Evolutionary conservation across 2,329 filamentous ascomycete species (phyloP).

Genomic region (Alternaria arbusti): DNA sequence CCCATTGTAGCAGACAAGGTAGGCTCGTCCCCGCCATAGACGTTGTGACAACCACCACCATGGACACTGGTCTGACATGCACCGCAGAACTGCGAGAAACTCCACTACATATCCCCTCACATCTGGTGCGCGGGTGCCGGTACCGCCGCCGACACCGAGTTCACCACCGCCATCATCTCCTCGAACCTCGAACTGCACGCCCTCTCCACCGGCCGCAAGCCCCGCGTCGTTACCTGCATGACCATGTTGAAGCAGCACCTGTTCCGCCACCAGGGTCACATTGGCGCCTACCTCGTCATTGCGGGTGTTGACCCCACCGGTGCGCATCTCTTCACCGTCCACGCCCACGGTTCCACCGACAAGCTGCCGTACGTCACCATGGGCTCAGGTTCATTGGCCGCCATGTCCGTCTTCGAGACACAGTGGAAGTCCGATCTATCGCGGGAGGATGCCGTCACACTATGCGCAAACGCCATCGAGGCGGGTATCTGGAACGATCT

Average conservation of each 20-base stretch:
- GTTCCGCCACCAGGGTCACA: conserved; percentile 97
- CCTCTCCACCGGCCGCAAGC: conserved; percentile 93
- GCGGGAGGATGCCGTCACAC: conserved; percentile 79
- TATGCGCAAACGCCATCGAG: conserved; percentile 86
- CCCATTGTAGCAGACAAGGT: conserved; percentile 99
- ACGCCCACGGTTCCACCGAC: conserved; percentile 97
- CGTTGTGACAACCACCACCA: not conserved
- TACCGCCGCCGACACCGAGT: conserved; percentile 97
- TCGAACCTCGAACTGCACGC: conserved; percentile 98
- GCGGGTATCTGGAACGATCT: conserved; percentile 99
- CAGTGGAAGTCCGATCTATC: conserved; percentile 84
- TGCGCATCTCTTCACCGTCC: conserved; percentile 94
- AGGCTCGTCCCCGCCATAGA: conserved; percentile 18
- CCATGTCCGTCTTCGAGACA: conserved; percentile 98
- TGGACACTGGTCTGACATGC: conserved; percentile 13
- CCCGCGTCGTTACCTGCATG: conserved; percentile 98
- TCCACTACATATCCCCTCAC: conserved; percentile 97
- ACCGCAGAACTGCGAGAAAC: conserved; percentile 92
- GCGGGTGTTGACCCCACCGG: conserved; percentile 96
- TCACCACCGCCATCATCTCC: conserved; percentile 97
- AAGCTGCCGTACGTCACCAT: conserved; percentile 99
- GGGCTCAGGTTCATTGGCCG: conserved; percentile 93
- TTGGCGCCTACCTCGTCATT: conserved; percentile 96
- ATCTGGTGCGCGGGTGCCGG: conserved; percentile 99
- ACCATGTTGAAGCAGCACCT: conserved; percentile 99